Evolutionary conservation across 257 asterid genomes (phyloP).

Genomic region (Coffea canephora): DNA sequence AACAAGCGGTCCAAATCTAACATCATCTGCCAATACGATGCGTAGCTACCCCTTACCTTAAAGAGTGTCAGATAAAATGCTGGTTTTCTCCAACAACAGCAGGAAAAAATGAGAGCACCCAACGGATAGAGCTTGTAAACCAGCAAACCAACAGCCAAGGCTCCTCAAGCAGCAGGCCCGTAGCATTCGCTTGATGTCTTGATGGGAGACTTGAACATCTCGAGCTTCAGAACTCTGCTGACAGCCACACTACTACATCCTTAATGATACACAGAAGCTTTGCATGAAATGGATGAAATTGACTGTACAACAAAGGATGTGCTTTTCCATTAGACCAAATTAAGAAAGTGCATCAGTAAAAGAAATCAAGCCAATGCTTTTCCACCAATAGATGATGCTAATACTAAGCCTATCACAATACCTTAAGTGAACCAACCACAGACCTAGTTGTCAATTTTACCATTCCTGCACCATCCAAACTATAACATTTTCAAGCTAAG

Average conservation of each 20-base stretch:
- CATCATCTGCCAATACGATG: neutral
- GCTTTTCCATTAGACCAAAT: too few species aligned
- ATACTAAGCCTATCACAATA: neutral
- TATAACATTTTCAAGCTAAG: neutral
- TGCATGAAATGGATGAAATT: neutral
- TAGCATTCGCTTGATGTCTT: conserved; percentile 4
- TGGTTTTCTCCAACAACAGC: neutral
- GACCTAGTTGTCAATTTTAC: neutral
- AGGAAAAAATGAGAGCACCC: neutral
- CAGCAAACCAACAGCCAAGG: conserved; percentile 4
- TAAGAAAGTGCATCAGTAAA: neutral
- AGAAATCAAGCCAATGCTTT: neutral
- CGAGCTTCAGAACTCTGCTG: conserved; percentile 17
- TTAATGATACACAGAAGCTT: neutral
- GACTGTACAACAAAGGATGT: neutral
- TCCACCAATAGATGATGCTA: neutral
- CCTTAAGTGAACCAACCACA: neutral
- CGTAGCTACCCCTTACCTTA: neutral
- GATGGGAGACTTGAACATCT: neutral
- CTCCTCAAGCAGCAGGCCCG: neutral
- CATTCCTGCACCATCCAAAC: neutral
- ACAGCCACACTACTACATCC: neutral
- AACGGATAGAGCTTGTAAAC: neutral
- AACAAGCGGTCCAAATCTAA: neutral
- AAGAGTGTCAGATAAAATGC: neutral